Base-by-base conservation (phyloP, 305 asterid genomes). In the Andrographis paniculata region DNA sequence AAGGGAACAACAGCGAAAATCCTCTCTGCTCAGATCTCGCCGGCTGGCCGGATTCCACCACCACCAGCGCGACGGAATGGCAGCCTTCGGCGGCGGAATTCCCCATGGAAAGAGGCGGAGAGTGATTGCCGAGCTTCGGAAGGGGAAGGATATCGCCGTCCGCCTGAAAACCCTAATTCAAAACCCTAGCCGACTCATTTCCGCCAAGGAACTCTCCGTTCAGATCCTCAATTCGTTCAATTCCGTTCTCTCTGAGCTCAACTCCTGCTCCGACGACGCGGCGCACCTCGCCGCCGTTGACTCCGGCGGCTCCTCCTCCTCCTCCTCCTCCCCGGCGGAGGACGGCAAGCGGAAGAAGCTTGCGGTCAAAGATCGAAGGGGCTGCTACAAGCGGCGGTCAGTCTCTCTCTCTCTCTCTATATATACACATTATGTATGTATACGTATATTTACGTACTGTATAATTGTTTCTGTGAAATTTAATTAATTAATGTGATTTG, bases 331-430 rank as follows among this genome's bases (percentile, higher is more conserved):
- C n/a, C n/a, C n/a, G 33, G 33, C 33, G 33, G 33, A 6, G 33
- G 10, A 10, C 33, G 33, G 10, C 33, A 10, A n/a, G 33, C 6
- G 10, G 33, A 27, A 19, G 20, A 19, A 41, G 45, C 17, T 18
- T 9, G 45, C 17, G 45, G 19, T 41, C 45, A 41, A 15, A 41
- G 17, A 14, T 18, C 45, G 17, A 2, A 41, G 45, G 19, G 45
- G 45, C 8, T 41, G 17, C 19, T 41, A 41, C 17, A 41, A 41
- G 17, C 14, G 45, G 17, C 14, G 45, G 45, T 41, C 33, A 27
- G 33, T 10, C 10, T 5, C 6, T 27, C 10, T 27, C 6, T 5
- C 6, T 27, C 10, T 27, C 33, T 5, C 6, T 5, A 27, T 5
- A 27, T 27, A 27, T 10, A 5, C 0, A 27, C 6, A 27, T 5